These are phyloP conservation scores for Rehmannia glutinosa DNA, from an alignment of 257 asterid species.

Conservation along the genomic window DNA sequence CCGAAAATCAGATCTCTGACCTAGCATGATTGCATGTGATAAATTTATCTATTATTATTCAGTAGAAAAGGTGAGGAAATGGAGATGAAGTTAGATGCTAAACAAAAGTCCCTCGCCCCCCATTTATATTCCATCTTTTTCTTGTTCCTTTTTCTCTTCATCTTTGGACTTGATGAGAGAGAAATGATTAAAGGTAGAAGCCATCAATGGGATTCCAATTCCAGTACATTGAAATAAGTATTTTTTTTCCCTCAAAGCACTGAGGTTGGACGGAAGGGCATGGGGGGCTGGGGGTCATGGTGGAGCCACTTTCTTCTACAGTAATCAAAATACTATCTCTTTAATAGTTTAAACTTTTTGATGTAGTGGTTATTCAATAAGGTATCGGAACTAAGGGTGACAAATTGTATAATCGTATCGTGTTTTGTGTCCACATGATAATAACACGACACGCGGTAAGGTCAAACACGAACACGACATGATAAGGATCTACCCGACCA, in stretches of 20 bases:
- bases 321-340: too few relatives aligned
- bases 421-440: too few relatives aligned
- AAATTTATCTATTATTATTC: constrained; percentile 24
- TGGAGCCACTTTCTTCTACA: constrained; percentile 21
- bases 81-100: constrained; percentile 41
- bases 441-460: too few relatives aligned
- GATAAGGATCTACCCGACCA: too few relatives aligned
- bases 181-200: constrained; percentile 51
- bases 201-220: constrained; percentile 45
- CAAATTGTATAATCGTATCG: too few relatives aligned
- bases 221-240: constrained; percentile 27
- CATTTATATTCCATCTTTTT: constrained; percentile 11
- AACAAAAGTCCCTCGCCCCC: constrained; percentile 14
- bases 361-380: too few relatives aligned
- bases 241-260: constrained; percentile 24
- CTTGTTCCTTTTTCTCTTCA: not conserved
- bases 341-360: too few relatives aligned
- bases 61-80: constrained; percentile 32
- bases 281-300: constrained; percentile 28
- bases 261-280: constrained; percentile 11
- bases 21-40: constrained; percentile 30
- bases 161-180: constrained; percentile 21
- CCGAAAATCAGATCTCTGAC: constrained; percentile 37
- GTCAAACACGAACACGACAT: too few relatives aligned
- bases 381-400: too few relatives aligned